Evolutionary conservation across 176 grass and related monocot genomes (phyloP).

Genomic region (Luzula sylvatica): DNA sequence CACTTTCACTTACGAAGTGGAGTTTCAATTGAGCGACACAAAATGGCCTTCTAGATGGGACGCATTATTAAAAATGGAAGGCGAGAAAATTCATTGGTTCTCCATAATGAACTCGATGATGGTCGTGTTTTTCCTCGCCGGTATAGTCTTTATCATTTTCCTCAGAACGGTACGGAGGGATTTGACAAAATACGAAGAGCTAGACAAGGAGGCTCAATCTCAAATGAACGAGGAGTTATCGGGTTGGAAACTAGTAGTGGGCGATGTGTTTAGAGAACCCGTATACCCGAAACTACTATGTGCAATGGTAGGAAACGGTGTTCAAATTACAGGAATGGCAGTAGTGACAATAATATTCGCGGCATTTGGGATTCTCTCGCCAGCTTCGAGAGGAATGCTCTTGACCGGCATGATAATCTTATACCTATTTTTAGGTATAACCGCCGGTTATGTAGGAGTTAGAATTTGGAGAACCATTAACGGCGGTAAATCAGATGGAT

Average conservation of each 20-base stretch:
- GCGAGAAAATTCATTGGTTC: slow-evolving; percentile 79
- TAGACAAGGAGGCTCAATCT: slow-evolving; percentile 65
- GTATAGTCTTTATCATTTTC: slow-evolving; percentile 81
- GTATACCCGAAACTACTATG: slow-evolving; percentile 48
- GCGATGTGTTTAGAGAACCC: slow-evolving; percentile 79
- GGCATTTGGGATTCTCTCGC: slow-evolving; percentile 62
- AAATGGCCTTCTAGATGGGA: slow-evolving; percentile 79
- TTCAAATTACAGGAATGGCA: slow-evolving; percentile 77
- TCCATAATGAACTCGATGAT: slow-evolving; percentile 88
- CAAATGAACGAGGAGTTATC: slow-evolving; percentile 88
- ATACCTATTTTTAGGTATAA: slow-evolving; percentile 73
- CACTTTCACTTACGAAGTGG: slow-evolving; percentile 63
- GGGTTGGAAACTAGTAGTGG: slow-evolving; percentile 79
- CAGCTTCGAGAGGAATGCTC: slow-evolving; percentile 82
- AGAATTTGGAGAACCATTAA: slow-evolving; percentile 80
- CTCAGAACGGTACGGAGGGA: slow-evolving; percentile 66
- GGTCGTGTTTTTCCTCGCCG: slow-evolving; percentile 76
- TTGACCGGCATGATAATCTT: slow-evolving; percentile 81
- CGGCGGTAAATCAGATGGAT: slow-evolving; percentile 49
- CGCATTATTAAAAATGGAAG: slow-evolving; percentile 64
- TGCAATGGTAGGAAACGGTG: slow-evolving; percentile 64
- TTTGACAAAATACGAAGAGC: slow-evolving; percentile 71
- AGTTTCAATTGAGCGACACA: slow-evolving; percentile 68
- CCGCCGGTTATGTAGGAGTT: slow-evolving; percentile 64
- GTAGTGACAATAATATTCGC: slow-evolving; percentile 72